These are phyloP conservation scores for Boletus sp. DNA, from an alignment of 1,284 basidiomycete species.

Conservation along the genomic window DNA sequence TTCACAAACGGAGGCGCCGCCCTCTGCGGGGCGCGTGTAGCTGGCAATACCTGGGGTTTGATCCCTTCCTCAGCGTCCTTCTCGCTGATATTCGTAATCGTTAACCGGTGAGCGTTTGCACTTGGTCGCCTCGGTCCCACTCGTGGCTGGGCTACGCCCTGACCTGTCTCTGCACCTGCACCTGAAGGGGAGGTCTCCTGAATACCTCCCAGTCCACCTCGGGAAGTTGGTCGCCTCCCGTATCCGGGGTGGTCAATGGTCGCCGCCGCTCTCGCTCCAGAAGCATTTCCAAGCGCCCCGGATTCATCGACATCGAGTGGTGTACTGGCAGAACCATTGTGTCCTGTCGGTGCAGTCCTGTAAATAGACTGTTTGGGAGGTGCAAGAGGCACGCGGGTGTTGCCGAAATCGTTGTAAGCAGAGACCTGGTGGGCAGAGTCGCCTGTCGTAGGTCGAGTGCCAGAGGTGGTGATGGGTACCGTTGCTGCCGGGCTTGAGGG, in stretches of 20 bases:
- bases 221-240: conserved; percentile 20
- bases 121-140: conserved; percentile 26
- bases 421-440: conserved; percentile 19
- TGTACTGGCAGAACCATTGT: conserved; percentile 13
- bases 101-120: conserved; percentile 30
- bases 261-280: conserved; percentile 10
- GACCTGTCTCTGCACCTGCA: conserved; percentile 3
- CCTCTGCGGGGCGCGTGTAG: conserved; percentile 13
- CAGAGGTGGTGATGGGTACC: conserved; percentile 25
- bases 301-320: conserved; percentile 18
- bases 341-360: conserved; percentile 30
- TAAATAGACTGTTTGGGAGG: conserved; percentile 25
- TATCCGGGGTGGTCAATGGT: conserved; percentile 32
- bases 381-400: conserved; percentile 5
- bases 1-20: conserved; percentile 57
- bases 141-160: conserved; percentile 9
- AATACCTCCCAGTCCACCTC: conserved; percentile 24
- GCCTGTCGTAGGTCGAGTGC: conserved; percentile 20
- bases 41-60: conserved; percentile 23
- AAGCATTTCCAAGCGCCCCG: conserved; percentile 33
- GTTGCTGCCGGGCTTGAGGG: conserved; percentile 27
- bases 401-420: conserved; percentile 9
- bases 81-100: conserved; percentile 36
- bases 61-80: conserved; percentile 31
- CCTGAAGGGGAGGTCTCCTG: conserved; percentile 23